These are phyloP conservation scores for Leptographium procerum DNA, from an alignment of 2,329 filamentous ascomycete species.

Conservation along the genomic window DNA sequence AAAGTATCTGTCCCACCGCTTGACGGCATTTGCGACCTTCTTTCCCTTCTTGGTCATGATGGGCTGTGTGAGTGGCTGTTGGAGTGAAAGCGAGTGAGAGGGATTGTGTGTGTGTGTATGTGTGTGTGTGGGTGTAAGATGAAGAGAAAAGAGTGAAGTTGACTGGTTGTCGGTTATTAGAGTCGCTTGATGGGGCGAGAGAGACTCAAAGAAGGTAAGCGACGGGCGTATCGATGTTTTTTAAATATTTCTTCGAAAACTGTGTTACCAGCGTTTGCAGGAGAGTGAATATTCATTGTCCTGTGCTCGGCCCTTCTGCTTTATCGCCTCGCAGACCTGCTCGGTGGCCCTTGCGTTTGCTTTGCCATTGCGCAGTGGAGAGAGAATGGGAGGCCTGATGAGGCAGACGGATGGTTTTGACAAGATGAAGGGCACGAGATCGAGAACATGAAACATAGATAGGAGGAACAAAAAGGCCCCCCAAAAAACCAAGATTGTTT, in stretches of 20 bases:
- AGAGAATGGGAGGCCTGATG: not conserved
- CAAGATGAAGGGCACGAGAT: not conserved
- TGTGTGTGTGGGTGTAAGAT: no score
- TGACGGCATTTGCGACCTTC: not conserved
- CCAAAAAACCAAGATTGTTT: no score
- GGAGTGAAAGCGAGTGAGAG: not conserved
- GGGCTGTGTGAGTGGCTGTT: slow-evolving; percentile 22
- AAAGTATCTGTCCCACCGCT: slow-evolving; percentile 21
- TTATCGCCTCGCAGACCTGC: no score
- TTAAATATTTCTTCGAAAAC: no score
- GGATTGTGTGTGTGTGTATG: no score
- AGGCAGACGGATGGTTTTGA: no score
- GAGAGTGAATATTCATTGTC: not conserved
- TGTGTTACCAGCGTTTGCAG: no score
- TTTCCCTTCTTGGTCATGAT: not conserved
- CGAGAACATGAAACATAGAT: slow-evolving; percentile 18
- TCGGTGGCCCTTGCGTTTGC: not conserved
- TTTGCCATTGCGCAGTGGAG: not conserved
- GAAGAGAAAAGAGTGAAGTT: no score
- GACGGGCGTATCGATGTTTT: no score
- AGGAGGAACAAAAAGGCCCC: slow-evolving; percentile 5
- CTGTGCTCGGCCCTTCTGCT: not conserved
- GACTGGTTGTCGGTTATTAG: no score
- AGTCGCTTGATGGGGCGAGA: no score
- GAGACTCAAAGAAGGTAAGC: no score